Base-by-base conservation (phyloP, 2,329 filamentous ascomycete genomes). In the Coleophoma crateriformis region DNA sequence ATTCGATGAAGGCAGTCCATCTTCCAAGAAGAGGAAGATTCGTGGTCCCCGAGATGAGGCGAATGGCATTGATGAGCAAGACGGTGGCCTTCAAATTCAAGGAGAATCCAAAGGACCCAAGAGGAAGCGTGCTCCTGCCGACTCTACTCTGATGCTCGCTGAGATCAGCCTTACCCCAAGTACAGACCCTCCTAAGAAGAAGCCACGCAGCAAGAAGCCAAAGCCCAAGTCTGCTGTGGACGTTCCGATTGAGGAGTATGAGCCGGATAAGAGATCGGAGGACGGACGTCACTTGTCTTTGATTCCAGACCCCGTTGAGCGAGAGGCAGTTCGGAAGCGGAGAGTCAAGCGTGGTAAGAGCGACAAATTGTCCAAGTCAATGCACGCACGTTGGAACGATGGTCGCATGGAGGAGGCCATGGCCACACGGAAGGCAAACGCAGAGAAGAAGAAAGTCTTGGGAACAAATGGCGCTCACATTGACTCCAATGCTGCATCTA, bases 331-430 rank as follows among this genome's bases (percentile, higher is more conserved):
- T 33, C 46, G 46, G 5, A 47, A 47, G 37, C 35, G 39, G 15
- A 15, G 46, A 32, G 46, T 47, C 58, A 74, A 40, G 35, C 20
- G 37, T 33, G 46, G 77, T 44, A 83, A 83, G 67, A 81, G 77
- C 32, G 79, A 83, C 66, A 83, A 83, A 71, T 82, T 83, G 79
- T 80, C 76, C n/a, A 74, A 73, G 15, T 82, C 78, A 3, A 83
- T 83, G 79, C 81, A 81, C 69, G 67, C 68, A 62, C 77, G 78
- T 49, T 82, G 78, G 78, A 74, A 75, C 44, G 79, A 78, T 33
- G 78, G 78, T 15, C 79, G 78, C 45, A 82, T 82, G 78, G 72
- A 73, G 12, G 71, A 70, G 12, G 78, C 78, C 19, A 78, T 81
- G 33, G 76, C 76, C 53, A 81, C 81, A 61, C 73, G 78, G 44